These are phyloP conservation scores for Chaetomium strumarium DNA, from an alignment of 2,329 filamentous ascomycete species.

Conservation along the genomic window DNA sequence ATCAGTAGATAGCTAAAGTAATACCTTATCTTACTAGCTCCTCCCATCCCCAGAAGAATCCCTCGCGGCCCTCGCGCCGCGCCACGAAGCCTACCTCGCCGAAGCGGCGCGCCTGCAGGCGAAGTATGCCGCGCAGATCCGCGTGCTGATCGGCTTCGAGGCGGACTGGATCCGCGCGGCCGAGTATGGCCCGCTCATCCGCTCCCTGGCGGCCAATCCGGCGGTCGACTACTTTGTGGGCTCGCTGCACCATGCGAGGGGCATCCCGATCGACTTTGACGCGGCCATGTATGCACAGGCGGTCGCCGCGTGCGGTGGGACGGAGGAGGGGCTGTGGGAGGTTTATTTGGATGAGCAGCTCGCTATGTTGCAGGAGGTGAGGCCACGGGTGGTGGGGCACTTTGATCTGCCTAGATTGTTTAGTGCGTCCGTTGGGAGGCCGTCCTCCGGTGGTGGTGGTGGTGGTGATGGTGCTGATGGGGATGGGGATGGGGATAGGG, in stretches of 20 bases:
- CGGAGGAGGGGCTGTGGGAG: slow-evolving; percentile 68
- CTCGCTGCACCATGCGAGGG: slow-evolving; percentile 83
- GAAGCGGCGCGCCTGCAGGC: slow-evolving; percentile 69
- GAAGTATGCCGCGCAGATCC: slow-evolving; percentile 64
- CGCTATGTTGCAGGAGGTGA: slow-evolving; percentile 67
- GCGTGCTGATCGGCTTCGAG: slow-evolving; percentile 85
- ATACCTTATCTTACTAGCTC: slow-evolving; percentile 34
- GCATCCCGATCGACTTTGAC: slow-evolving; percentile 86
- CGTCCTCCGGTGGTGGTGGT: too few relatives aligned
- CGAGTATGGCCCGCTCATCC: slow-evolving; percentile 53
- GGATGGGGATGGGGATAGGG: too few relatives aligned
- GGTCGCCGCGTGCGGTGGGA: slow-evolving; percentile 31
- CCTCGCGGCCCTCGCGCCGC: slow-evolving; percentile 44
- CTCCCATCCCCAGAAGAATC: slow-evolving; percentile 43
- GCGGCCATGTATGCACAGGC: slow-evolving; percentile 58
- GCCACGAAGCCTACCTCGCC: slow-evolving; percentile 65
- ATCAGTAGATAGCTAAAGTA: too few relatives aligned
- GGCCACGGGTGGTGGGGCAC: slow-evolving; percentile 79
- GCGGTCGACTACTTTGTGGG: slow-evolving; percentile 86
- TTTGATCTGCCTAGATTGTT: slow-evolving; percentile 87
- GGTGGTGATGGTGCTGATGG: too few relatives aligned
- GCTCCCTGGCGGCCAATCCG: slow-evolving; percentile 51
- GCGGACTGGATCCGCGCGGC: slow-evolving; percentile 78
- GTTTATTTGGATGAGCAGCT: slow-evolving; percentile 86
- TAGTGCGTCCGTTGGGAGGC: slow-evolving; percentile 35